Percentiles rank a stretch among this genome's conserved stretches.
Evolutionary conservation across 2,329 filamentous ascomycete genomes (phyloP).

Genomic region (Aspergillus sp.): DNA sequence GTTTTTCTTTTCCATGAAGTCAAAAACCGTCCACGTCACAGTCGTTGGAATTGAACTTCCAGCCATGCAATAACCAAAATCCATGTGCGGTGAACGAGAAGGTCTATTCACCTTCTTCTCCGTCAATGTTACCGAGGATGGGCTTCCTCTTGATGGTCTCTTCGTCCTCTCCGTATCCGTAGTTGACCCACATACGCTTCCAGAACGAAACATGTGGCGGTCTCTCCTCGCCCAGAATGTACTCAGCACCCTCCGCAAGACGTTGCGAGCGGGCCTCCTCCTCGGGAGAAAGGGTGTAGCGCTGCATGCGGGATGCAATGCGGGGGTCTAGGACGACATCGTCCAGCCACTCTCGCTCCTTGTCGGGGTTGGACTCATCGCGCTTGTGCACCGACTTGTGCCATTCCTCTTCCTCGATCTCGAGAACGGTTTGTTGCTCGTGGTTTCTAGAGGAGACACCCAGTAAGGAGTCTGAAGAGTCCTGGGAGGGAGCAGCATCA

Average conservation of each 20-base stretch:
- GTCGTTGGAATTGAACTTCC: no score
- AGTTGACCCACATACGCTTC: constrained; percentile 35
- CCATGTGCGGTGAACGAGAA: no score
- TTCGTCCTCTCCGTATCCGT: constrained; percentile 39
- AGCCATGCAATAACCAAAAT: no score
- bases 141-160: constrained; percentile 33
- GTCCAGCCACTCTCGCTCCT: constrained; percentile 71
- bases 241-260: constrained; percentile 62
- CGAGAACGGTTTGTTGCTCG: constrained; percentile 64
- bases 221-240: constrained; percentile 60
- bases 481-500: constrained; percentile 33
- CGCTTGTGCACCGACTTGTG: constrained; percentile 68
- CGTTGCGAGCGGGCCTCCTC: constrained; percentile 63
- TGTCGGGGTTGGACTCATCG: constrained; percentile 44
- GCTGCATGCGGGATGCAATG: constrained; percentile 73
- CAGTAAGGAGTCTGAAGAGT: constrained; percentile 30
- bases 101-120: constrained; percentile 20
- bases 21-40: no score
- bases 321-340: constrained; percentile 71
- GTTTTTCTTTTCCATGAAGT: no score
- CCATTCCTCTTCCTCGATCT: constrained; percentile 75
- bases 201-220: constrained; percentile 31
- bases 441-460: constrained; percentile 33
- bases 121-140: constrained; percentile 36
- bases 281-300: constrained; percentile 65